Conservation (phyloP, 2,329 filamentous ascomycete species). For the Cladophialophora psammophila region DNA sequence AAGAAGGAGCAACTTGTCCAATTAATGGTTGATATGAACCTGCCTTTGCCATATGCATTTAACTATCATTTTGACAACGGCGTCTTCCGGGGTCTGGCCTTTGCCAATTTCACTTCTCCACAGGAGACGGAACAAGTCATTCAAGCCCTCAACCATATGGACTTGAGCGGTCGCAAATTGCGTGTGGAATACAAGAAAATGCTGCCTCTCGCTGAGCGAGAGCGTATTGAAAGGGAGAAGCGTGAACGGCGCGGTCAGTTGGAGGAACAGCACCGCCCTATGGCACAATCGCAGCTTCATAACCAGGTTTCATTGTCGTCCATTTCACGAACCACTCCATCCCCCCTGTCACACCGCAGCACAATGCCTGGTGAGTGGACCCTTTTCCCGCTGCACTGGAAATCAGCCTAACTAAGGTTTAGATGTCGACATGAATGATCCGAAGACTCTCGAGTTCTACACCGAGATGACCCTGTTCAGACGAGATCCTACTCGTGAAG, state of each 20-base stretch:
- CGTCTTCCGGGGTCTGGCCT: slow-evolving; percentile 92
- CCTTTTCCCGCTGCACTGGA: slow-evolving; percentile 31
- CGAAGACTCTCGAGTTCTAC: slow-evolving; percentile 84
- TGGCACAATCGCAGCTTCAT: slow-evolving; percentile 70
- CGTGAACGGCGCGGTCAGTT: slow-evolving; percentile 93
- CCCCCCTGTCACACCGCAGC: slow-evolving; percentile 67
- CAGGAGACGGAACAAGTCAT: slow-evolving; percentile 94
- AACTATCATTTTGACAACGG: slow-evolving; percentile 96
- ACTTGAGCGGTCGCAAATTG: slow-evolving; percentile 91
- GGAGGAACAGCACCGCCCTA: slow-evolving; percentile 91
- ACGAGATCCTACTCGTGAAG: slow-evolving; percentile 77
- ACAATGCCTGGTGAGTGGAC: slow-evolving; percentile 52
- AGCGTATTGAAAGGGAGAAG: slow-evolving; percentile 97
- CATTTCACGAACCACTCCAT: slow-evolving; percentile 70
- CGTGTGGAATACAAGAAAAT: slow-evolving; percentile 99
- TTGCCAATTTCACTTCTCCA: slow-evolving; percentile 96
- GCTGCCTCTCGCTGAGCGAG: slow-evolving; percentile 91
- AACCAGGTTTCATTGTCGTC: slow-evolving; percentile 88
- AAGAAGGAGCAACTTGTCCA: slow-evolving; percentile 94
- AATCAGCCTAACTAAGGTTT: slow-evolving; percentile 42
- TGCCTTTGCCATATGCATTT: slow-evolving; percentile 96
- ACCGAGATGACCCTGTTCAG: slow-evolving; percentile 90
- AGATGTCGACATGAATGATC: slow-evolving; percentile 91
- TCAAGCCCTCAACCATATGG: slow-evolving; percentile 91
- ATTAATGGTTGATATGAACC: slow-evolving; percentile 91